A percentile compares a stretch with the other conserved stretches of the same genome.
Evolutionary conservation across 108 stramenopile species (phyloP).

Genomic region (Cyclostephanos tholiformis): DNA sequence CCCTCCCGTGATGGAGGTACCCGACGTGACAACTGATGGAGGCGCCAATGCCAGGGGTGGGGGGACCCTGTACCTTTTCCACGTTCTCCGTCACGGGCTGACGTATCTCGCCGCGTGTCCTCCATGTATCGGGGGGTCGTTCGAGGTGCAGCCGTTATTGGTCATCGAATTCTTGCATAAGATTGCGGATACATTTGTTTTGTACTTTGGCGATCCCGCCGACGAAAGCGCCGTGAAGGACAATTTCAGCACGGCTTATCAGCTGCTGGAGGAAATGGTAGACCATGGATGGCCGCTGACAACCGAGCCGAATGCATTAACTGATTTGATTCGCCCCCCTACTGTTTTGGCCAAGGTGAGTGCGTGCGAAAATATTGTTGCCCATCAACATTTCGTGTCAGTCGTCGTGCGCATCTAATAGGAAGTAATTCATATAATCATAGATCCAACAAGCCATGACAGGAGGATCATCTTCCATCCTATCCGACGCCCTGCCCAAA

Average conservation of each 20-base stretch:
- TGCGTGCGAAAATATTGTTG: neutral
- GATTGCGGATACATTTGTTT: constrained; percentile 90
- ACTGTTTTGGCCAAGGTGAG: constrained; percentile 84
- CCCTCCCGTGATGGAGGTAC: constrained; percentile 87
- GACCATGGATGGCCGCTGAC: constrained; percentile 97
- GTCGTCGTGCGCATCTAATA: neutral
- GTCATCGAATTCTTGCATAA: constrained; percentile 97
- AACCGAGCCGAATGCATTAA: constrained; percentile 98
- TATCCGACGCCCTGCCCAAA: constrained; percentile 79
- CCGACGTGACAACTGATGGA: constrained; percentile 40
- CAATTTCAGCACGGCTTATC: constrained; percentile 96
- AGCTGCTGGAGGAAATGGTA: constrained; percentile 98
- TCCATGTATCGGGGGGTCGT: constrained; percentile 23
- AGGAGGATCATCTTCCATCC: constrained; percentile 54
- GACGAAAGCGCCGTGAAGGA: constrained; percentile 96
- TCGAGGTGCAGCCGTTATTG: constrained; percentile 89
- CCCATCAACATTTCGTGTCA: neutral
- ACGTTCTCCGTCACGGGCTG: constrained; percentile 83
- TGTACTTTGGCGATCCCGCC: constrained; percentile 94
- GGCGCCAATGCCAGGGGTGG: constrained; percentile 36
- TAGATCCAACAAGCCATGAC: constrained; percentile 61
- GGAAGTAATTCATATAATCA: neutral
- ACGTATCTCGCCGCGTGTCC: constrained; percentile 91
- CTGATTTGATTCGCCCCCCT: constrained; percentile 94
- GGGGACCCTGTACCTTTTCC: constrained; percentile 58